Evolutionary conservation across 306 rosid genomes (phyloP), one percentile per base, ranked within the genome.

Genomic region (Gleditsia sinensis): DNA sequence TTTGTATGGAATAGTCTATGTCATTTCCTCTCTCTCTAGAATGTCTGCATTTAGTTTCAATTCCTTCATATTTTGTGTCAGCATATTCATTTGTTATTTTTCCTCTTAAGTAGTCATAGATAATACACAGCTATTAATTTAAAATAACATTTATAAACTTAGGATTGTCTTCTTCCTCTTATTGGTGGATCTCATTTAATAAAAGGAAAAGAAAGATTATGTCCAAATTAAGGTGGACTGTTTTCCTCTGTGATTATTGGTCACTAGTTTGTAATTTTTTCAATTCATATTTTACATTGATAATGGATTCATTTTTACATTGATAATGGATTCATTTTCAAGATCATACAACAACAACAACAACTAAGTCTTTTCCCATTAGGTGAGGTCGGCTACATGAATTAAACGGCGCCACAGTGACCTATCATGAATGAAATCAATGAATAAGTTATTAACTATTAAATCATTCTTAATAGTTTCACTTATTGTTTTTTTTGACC

Each of bases 61-160:
- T 71, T 40, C 54, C 45, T 71, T 71, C 11, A 40, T 23, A 34
- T 39, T 39, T 72, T 71, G 3, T 71, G 57, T 71, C 56, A 46
- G 53, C 39, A 13, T 34, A 12, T 2, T 20, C 56, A 24, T 54
- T 33, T 28, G 23, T 45, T 14, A 25, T 42, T 13, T 75, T 64
- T 46, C 36, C 27, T 45, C 25, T 49, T n/a, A 45, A 25, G 32
- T 11, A 71, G 16, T 60, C 60, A 20, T 13, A 7, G 49, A 48
- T 60, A 46, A 32, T 45, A 16, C 34, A 45, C 21, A 71, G 60
- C 14, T 46, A 19, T 37, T 25, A 53, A 14, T 46, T 46, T 58
- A 32, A 20, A 56, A 24, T 32, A 36, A 20, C 27, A 7, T 57
- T 5, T 28, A 36, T 63, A 63, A 63, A 21, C 10, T 20, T 21